Evolutionary conservation across 345 rosid genomes (phyloP), one percentile per base, ranked within the genome.

Genomic region (Gossypium bickii): DNA sequence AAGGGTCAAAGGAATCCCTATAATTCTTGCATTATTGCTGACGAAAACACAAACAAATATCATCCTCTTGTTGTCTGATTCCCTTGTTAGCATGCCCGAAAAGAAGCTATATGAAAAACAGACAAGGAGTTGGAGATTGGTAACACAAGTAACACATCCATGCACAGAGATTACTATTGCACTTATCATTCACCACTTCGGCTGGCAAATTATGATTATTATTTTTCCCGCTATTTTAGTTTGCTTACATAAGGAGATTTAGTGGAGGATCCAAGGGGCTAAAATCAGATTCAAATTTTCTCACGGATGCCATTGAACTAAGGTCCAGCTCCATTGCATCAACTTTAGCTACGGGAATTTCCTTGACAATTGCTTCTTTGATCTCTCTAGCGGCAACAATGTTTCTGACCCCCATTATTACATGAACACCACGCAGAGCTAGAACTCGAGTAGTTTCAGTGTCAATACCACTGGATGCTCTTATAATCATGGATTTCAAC

Each of bases 381-480:
- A 84, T 83, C 75, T 83, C 80, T 77, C 78, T 81, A 49, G 86
- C 93, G 13, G 89, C 85, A 73, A 77, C 83, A 82, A 82, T 78
- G 71, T 87, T 90, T 78, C 93, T 85, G 7, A 86, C 92, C 0
- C 82, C 92, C 94, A 92, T 88, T 47, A 86, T 75, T 2, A 92
- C 89, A 62, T 86, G 84, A 29, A 86, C 90, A 66, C 93, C 97
- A 7, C 89, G 93, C 74, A 87, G 76, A 11, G 97, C 93, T 64
- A 92, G 92, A 70, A 92, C 93, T 8, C 92, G 87, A 0, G 87
- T 67, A 2, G 97, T 92, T 82, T 90, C 97, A 41, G 71, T 65
- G 4, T 91, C 93, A 70, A 92, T 86, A 61, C 93, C 95, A 74
- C 91, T 90, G n/a, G 97, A 89, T 72, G 93, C 92, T 81, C 95